Evolutionary conservation across 768 basidiomycete genomes (phyloP).

Genomic region (Phylloporus sp.): DNA sequence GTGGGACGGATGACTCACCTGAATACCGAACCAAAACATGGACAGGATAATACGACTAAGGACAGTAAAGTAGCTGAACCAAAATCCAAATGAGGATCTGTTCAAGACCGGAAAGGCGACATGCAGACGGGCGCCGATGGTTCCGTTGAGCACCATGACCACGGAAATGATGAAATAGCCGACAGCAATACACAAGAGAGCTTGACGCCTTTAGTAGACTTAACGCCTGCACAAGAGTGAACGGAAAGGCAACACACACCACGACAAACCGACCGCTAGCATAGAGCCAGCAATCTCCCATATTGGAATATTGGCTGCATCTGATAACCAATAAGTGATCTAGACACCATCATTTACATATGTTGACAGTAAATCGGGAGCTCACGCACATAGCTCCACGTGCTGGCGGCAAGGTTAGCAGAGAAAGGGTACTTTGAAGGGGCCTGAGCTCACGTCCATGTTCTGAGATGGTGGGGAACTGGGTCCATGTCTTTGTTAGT

Average conservation of each 20-base stretch:
- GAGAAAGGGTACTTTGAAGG: background rate
- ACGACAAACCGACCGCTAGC: conserved; percentile 72
- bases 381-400: conserved; percentile 66
- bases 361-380: conserved; percentile 33
- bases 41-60: conserved; percentile 71
- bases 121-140: conserved; percentile 75
- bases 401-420: conserved; percentile 21
- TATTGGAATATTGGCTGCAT: conserved; percentile 19
- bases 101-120: conserved; percentile 73
- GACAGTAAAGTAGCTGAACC: conserved; percentile 85
- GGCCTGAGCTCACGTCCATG: conserved; percentile 47
- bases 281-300: conserved; percentile 61
- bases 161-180: conserved; percentile 71
- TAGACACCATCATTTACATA: background rate
- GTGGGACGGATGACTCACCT: conserved; percentile 35
- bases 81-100: conserved; percentile 85
- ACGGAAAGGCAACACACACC: conserved; percentile 35
- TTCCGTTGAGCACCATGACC: conserved; percentile 77
- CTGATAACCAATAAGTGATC: conserved; percentile 28
- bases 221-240: background rate
- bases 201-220: conserved; percentile 52
- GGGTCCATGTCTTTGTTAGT: conserved; percentile 78
- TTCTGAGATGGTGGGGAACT: conserved; percentile 55
- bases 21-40: conserved; percentile 83
- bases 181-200: conserved; percentile 62